phyloP scores from a whole-genome alignment of 225 moss, liverwort and hornwort species.

The Climacium dendroides region DNA sequence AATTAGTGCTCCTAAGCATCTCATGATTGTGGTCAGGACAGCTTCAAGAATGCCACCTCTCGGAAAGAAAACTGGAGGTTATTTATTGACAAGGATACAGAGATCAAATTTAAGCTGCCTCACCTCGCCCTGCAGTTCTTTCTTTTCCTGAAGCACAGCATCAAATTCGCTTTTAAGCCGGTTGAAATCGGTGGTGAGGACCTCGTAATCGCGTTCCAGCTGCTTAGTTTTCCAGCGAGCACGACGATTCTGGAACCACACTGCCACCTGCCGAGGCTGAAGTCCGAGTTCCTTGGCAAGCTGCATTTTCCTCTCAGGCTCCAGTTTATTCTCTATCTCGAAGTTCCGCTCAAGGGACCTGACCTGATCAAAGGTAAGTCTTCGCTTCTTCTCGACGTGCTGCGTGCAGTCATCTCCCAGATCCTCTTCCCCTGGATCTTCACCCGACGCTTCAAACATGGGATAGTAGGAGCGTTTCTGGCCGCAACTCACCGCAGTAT shows the following conservation, averaged over 20 bases:
- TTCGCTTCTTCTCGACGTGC: slow-evolving; percentile 78
- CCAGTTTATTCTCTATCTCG: slow-evolving; percentile 94
- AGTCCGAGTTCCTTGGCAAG: slow-evolving; percentile 91
- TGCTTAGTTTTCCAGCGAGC: slow-evolving; percentile 99
- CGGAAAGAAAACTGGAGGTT: neutral
- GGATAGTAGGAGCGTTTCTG: slow-evolving; percentile 72
- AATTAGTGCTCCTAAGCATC: neutral
- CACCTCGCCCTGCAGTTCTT: slow-evolving; percentile 82
- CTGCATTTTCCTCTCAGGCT: slow-evolving; percentile 99
- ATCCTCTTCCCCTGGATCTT: slow-evolving; percentile 92
- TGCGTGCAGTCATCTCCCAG: slow-evolving; percentile 75
- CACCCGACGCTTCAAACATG: slow-evolving; percentile 62
- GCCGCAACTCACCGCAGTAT: slow-evolving; percentile 58
- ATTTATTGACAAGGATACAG: neutral
- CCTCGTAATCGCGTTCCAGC: slow-evolving; percentile 85
- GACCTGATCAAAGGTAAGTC: slow-evolving; percentile 88
- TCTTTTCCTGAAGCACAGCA: slow-evolving; percentile 57
- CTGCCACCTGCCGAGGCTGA: slow-evolving; percentile 96
- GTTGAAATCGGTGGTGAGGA: slow-evolving; percentile 76
- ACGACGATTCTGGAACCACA: slow-evolving; percentile 99
- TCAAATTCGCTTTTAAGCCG: slow-evolving; percentile 61
- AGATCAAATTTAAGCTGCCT: neutral
- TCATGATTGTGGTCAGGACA: neutral
- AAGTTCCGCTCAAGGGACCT: slow-evolving; percentile 90
- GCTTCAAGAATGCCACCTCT: neutral